Base-by-base conservation (phyloP, 2,329 filamentous ascomycete genomes). In the Coniochaeta pulveracea region DNA sequence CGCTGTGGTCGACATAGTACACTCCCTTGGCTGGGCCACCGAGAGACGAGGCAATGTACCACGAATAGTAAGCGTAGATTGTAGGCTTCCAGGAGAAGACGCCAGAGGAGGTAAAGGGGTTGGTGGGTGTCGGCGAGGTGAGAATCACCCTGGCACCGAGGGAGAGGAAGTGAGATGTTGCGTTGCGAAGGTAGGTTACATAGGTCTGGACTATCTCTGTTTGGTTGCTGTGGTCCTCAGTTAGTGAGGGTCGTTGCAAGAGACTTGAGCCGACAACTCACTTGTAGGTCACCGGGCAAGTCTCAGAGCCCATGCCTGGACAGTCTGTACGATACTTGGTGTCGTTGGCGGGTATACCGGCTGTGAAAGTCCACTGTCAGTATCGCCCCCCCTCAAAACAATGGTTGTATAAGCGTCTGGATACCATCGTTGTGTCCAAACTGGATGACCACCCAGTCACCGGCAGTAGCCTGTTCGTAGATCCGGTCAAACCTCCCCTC, bases 391-490 rank as follows among this genome's bases (percentile, higher is more conserved):
- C 15, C 7, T 6, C 5, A 6, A 11, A 19, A 8, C 4, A 21
- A 15, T 19, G 28, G 5, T n/a, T 6, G 14, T 3, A 9, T 22
- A 31, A 23, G 4, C n/a, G n/a, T n/a, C n/a, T n/a, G n/a, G n/a
- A 19, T 31, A 31, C 76, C 78, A 43, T 83, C 79, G 44, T 84
- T 84, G 58, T 83, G 78, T 0, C 79, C 78, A 45, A 83, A 80
- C 45, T 82, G 77, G 34, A 83, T 80, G 34, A 82, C 60, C 2
- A 81, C 76, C 51, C 72, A 76, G 51, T 83, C 78, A 19, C 72
- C 74, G 2, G 60, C 36, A 46, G 66, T 43, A 16, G 81, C 58
- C 3, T 60, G 46, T 19, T 61, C 53, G 29, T 68, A 64, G 34
- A 83, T 67, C 1, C 60, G 61, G 11, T 63, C 52, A 56, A 83